A percentile compares a stretch with the other conserved stretches of the same genome.
These are phyloP conservation scores for Solanum appendiculatum DNA, from an alignment of 257 asterid species.

Conservation along the genomic window DNA sequence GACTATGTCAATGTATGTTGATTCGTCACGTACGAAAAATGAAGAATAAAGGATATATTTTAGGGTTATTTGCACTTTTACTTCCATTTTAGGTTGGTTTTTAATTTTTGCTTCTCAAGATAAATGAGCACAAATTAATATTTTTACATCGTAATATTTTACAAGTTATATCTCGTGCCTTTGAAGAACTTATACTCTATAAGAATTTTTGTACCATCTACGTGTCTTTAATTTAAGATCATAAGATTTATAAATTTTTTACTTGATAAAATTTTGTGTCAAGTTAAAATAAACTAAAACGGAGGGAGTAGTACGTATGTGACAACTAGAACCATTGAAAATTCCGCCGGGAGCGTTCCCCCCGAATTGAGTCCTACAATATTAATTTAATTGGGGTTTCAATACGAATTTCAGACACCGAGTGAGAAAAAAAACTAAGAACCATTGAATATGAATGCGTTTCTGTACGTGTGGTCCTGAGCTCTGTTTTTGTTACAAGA, in stretches of 20 bases:
- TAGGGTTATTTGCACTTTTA: not conserved
- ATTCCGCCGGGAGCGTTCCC: accelerated
- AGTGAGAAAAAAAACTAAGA: not conserved
- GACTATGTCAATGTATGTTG: not conserved
- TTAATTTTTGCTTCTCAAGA: not conserved
- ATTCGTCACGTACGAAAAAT: not conserved
- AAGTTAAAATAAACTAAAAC: not conserved
- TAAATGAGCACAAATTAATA: not conserved
- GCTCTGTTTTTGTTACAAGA: not conserved
- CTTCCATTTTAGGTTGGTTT: not conserved
- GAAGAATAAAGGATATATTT: not conserved
- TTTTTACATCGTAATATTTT: not conserved
- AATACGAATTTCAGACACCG: too few species aligned
- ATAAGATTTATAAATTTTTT: not conserved
- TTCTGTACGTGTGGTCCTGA: not conserved
- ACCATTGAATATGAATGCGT: not conserved
- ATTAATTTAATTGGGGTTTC: too few species aligned
- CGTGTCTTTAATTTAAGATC: not conserved
- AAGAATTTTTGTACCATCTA: not conserved
- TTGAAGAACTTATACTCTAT: not conserved
- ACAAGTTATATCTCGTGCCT: not conserved
- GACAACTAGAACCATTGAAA: not conserved
- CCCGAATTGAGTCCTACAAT: too few species aligned
- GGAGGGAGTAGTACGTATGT: not conserved
- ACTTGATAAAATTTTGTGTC: not conserved